Base-by-base conservation (phyloP, 2,329 filamentous ascomycete genomes). In the Ciborinia camelliae region DNA sequence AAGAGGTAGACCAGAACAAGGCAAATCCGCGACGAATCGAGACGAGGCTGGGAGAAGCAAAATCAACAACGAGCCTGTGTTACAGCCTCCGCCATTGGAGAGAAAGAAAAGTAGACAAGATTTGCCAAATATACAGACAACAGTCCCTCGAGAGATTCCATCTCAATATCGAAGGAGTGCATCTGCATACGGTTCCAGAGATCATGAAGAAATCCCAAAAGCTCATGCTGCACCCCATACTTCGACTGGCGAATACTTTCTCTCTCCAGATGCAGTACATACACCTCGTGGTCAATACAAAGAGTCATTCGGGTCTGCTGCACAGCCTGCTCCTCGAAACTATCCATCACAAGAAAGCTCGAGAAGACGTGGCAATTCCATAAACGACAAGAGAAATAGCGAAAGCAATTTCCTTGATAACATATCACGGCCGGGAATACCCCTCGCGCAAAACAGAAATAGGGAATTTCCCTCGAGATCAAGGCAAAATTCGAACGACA, bases 251-350 rank as follows among this genome's bases (percentile, higher is more conserved):
- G 80, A 79, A 37, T 79, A 75, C 35, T 77, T 79, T 58, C 74
- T 82, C 23, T 81, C 82, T 9, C 81, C 82, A 32, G 81, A 83
- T 67, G 71, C 78, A 6, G 74, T 80, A 48, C 63, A 67, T 51
- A 51, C 39, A 8, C 58, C 52, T 45, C 32, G 64, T n/a, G 60
- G 32, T 32, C 43, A 51, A 14, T 47, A 54, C 1, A 72, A 71
- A 51, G 69, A 72, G 4, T 66, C 69, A 57, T 68, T 71, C 51
- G 63, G 58, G 18, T 62, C 66, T 12, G 52, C 50, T 35, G 65
- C 70, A 43, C 70, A 68, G 79, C 79, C 35, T 78, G 80, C 39
- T 66, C 70, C 70, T 64, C 72, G 69, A 65, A 74, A 66, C 68
- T 70, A 75, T 45, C 68, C 71, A 57, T 69, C 71, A 32, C 76